These are phyloP conservation scores for Fagopyrum homotropicum DNA, from an alignment of 148 eudicot species.

Conservation along the genomic window DNA sequence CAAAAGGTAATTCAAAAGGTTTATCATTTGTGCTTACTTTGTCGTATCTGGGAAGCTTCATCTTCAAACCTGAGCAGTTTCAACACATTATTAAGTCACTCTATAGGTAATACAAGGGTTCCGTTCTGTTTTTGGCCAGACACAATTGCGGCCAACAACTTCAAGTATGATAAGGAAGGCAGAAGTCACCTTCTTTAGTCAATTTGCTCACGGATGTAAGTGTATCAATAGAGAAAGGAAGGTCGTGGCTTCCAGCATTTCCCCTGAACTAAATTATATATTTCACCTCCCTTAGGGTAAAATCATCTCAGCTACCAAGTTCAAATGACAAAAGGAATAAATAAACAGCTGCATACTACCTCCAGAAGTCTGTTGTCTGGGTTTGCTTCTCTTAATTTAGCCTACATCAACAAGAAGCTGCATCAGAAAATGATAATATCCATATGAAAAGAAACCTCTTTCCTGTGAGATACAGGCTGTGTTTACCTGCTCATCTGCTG, in stretches of 20 bases:
- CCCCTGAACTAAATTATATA: constrained; percentile 65
- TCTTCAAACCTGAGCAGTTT: constrained; percentile 58
- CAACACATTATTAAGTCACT: background rate
- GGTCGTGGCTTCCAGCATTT: constrained; percentile 99
- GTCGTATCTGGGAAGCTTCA: constrained; percentile 90
- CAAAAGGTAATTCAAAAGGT: constrained; percentile 14
- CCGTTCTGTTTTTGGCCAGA: background rate
- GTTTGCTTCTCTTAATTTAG: constrained; percentile 70
- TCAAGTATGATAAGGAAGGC: constrained; percentile 3
- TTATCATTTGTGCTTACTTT: constrained; percentile 46
- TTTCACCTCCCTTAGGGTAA: constrained; percentile 6
- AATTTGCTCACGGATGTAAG: constrained; percentile 64
- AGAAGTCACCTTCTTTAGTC: constrained; percentile 67
- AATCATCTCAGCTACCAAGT: constrained; percentile 4
- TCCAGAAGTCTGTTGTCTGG: constrained; percentile 83
- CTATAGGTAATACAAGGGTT: constrained; percentile 10
- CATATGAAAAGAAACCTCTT: constrained; percentile 12
- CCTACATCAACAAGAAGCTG: constrained; percentile 37
- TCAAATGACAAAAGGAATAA: background rate
- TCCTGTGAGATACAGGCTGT: constrained; percentile 9
- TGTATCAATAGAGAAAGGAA: constrained; percentile 71
- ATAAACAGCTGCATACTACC: constrained; percentile 31
- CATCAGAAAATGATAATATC: constrained; percentile 18
- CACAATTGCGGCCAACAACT: background rate
- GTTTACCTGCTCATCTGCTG: constrained; percentile 88